Evolutionary conservation across 1,284 basidiomycete species (phyloP), one percentile per base, ranked within the genome.

Genomic region (Ceratobasidium sp.): DNA sequence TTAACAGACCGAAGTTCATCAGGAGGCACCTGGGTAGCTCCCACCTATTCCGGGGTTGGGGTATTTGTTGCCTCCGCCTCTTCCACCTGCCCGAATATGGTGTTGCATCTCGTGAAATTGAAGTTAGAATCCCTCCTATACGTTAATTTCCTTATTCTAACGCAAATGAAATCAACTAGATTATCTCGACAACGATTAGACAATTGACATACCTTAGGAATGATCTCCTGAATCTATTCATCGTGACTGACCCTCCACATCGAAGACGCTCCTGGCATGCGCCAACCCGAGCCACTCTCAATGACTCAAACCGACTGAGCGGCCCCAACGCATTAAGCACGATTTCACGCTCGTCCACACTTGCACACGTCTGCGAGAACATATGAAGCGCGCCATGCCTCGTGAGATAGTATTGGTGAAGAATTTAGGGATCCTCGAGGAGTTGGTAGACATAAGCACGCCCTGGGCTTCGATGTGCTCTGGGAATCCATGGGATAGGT

Each of bases 211-310:
- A 95, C 94, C 82, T 93, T 88, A 27, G 96, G 94, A 79, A 99
- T 99, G 82, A 99, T 99, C 80, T 99, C 98, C 82, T 99, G 97
- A 77, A 99, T 99, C 87, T 98, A 99, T 85, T 99, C 98, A 83
- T 99, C 98, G 84, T 99, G 98, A 84, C 93, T n/a, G n/a, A n/a
- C n/a, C 95, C 86, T 99, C 98, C 92, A 98, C 99, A 86, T 99
- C 98, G 78, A 99, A 85, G 50, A 98, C 91, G 80, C 88, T 97
- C 79, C 95, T 87, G 57, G 99, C 94, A 83, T 99, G 97, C 82
- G 93, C 90, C 63, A 99, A 84, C 80, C 93, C 96, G 67, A 98
- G 93, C 77, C 94, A 93, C 84, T 99, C 98, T 80, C 96, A 87
- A 84, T 97, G 99, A 1, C 98, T 97, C 79, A 98, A 82, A 79